Base-by-base conservation (phyloP, 148 eudicot species). In the Amaranthus hypochondriacus region DNA sequence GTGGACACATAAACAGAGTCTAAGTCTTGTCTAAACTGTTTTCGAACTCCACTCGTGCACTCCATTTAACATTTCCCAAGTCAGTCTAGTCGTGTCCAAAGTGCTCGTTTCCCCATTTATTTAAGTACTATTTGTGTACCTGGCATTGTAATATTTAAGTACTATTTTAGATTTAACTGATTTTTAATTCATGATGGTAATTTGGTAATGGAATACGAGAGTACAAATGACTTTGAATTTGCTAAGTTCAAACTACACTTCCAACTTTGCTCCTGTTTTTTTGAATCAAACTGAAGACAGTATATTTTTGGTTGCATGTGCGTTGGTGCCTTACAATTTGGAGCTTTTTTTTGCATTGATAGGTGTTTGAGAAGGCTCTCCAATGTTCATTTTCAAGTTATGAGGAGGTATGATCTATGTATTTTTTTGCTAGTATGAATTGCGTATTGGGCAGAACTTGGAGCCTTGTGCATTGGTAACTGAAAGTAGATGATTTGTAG, bases 351-450 rank as follows among this genome's bases (percentile, higher is more conserved):
- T 39, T 75, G 51, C 52, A 58, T 81, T 77, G 70, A 75, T 87
- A 92, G 98, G 97, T 85, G n/a, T 95, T 90, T 81, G 98, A 95
- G 81, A 88, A 83, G 86, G 89, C 96, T 63, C 81, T 92, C 68
- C 89, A 72, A 56, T 91, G 93, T 84, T 88, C 96, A 48, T 90
- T 95, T 78, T 85, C 90, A 50, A 87, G 90, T 87, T 86, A 86
- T 8, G 96, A 92, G 51, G 98, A 95, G 98, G 98, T 94, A 88
- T 68, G 44, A 67, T 74, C 58, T 62, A n/a, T 77, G 54, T 55
- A 71, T 28, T 14, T n/a, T 61, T 28, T 58, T 48, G 7, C 52
- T 28, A 3, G 43, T 73, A 43, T 21, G 4, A 51, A 48, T 48
- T 74, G 57, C 69, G 7, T 48, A 62, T 43, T 49, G 42, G 10